Base-by-base conservation (phyloP, 352 stramenopile species). In the Phytophthora syringae region DNA sequence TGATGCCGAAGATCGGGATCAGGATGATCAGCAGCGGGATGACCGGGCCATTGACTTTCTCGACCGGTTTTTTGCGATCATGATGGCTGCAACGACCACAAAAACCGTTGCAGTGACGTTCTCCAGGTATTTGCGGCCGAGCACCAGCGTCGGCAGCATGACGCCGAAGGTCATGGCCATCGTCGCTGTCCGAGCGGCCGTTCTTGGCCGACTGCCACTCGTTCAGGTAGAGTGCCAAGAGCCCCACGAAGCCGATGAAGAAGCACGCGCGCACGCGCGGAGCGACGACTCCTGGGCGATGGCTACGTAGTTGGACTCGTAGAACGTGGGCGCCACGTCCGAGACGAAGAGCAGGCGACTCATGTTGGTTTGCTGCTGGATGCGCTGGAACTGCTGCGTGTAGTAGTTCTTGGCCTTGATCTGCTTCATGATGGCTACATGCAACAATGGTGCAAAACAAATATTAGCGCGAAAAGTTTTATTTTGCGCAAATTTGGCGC, bases 1-100 rank as follows among this genome's bases (percentile, higher is more conserved):
- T 93, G 64, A 93, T 93, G n/a, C 85, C 85, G 45, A 90, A 93
- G 60, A 93, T 88, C 30, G 85, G 85, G 20, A 93, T 91, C n/a
- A 93, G 55, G 25, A 93, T 55, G 48, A 93, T 89, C n/a, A 93
- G 67, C 66, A 93, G 64, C 42, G 85, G 85, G 24, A 93, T 88
- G 3, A 93, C 64, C 13, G 85, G 82, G 0, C 82, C 83, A 34
- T 78, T 87, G 36, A 70, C 68, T 32, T 90, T 88, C 36, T 90
- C 80, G n/a, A 93, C 70, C 6, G 83, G 82, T 61, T 93, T 93
- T 93, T 92, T 53, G 78, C 78, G 58, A 93, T 90, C 81, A 93
- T 89, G 30, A 74, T 61, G n/a, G 49, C 61, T 1, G 79, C 76
- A 22, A 93, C 79, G 45, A 90, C 22, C 13, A 82, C 65, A 55